Evolutionary conservation across 2,329 filamentous ascomycete genomes (phyloP), one percentile per base, ranked within the genome.

Genomic region (Neocatenulostroma microsporum): DNA sequence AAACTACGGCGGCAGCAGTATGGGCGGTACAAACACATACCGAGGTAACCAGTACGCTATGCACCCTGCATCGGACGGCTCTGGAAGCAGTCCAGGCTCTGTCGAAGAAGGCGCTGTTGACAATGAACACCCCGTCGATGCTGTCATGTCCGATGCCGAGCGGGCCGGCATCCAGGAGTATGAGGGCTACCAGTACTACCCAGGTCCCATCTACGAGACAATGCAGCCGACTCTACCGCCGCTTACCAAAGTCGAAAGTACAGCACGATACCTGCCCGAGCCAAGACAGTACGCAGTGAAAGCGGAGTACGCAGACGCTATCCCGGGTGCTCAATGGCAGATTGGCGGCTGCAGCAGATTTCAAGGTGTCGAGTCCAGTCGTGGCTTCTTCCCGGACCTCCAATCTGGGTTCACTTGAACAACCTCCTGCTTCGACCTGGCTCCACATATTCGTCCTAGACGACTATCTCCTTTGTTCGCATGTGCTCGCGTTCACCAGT

Each of bases 101-200:
- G 50, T 55, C 12, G 54, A 56, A 13, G 55, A 53, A 24, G 51
- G 49, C 23, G 46, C 49, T 7, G 36, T 51, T n/a, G 54, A 57
- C 23, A 35, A 40, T 8, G 53, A 55, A 18, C 54, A 53, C 17
- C 47, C 45, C 3, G 54, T 60, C 4, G 65, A 69, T 30, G 36
- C 51, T 3, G 58, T 62, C 19, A 56, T 67, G 36, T 57, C 62
- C 3, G 58, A 61, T 14, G 59, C 66, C 21, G 63, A 67, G 27
- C 56, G 64, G 21, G 58, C 62, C 45, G 55, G 61, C 40, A 63
- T 66, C 28, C 63, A 67, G 17, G 50, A 47, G 12, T 46, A 54
- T 7, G 58, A 63, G 14, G 63, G 63, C 11, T 70, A 70, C 45
- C 61, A 62, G n/a, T 70, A 70, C 51, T 67, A 62, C 24, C 64